phyloP scores from a whole-genome alignment of 2,329 filamentous ascomycete genomes.

The Thermoascus crustaceus region DNA sequence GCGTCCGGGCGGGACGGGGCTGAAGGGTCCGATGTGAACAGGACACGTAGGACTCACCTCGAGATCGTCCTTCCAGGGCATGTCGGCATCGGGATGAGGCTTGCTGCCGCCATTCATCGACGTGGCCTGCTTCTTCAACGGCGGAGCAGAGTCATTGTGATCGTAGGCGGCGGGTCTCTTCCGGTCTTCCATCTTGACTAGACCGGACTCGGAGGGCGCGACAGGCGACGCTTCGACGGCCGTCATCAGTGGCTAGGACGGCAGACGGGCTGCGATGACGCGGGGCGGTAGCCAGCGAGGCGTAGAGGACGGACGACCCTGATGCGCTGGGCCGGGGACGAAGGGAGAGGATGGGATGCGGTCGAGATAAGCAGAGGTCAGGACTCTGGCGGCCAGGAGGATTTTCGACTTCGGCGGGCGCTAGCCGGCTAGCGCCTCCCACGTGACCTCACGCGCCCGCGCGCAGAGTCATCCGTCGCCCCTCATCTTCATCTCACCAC shows the following conservation, averaged over 20 bases:
- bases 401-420: slow-evolving; percentile 30
- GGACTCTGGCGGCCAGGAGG: slow-evolving; percentile 27
- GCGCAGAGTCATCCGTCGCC: slow-evolving; percentile 4
- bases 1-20: neutral
- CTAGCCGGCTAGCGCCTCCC: slow-evolving; percentile 27
- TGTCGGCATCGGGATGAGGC: slow-evolving; percentile 57
- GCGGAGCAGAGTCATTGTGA: slow-evolving; percentile 75
- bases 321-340: slow-evolving; percentile 8
- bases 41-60: slow-evolving; percentile 65
- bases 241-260: slow-evolving; percentile 68
- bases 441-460: slow-evolving; percentile 23
- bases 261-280: slow-evolving; percentile 25
- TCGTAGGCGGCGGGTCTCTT: slow-evolving; percentile 83
- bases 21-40: slow-evolving; percentile 14
- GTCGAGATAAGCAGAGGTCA: slow-evolving; percentile 21
- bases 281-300: slow-evolving; percentile 23
- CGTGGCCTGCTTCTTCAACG: slow-evolving; percentile 79
- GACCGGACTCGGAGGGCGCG: slow-evolving; percentile 67
- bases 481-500: slow-evolving; percentile 5
- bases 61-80: slow-evolving; percentile 62
- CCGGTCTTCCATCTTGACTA: slow-evolving; percentile 97
- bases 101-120: slow-evolving; percentile 64
- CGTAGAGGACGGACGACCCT: slow-evolving; percentile 4
- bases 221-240: slow-evolving; percentile 67
- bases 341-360: slow-evolving; percentile 16